Percentiles rank a stretch among this genome's conserved stretches.
Conservation (phyloP, 148 eudicot genomes). For the Persicaria tinctoria region DNA sequence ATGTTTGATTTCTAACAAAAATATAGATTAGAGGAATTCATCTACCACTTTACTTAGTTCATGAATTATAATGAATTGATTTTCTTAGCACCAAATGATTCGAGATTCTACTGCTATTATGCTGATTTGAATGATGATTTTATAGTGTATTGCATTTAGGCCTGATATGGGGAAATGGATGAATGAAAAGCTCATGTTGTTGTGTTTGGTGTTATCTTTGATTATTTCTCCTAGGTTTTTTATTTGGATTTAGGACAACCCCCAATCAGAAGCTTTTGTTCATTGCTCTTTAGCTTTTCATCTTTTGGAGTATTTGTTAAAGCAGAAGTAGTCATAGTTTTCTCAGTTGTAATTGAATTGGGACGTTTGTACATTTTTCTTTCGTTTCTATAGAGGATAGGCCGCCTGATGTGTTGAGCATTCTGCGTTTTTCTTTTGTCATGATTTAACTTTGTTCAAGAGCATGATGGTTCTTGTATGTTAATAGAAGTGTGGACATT, state of each 20-base stretch:
- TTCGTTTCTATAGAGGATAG: not conserved
- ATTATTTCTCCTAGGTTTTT: not conserved
- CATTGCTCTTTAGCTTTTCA: not conserved
- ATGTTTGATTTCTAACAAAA: not conserved
- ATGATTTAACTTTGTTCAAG: not conserved
- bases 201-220: no score
- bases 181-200: no score
- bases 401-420: not conserved
- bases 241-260: not conserved
- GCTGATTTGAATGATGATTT: not conserved
- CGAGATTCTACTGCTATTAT: not conserved
- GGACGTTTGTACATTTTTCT: not conserved
- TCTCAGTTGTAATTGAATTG: not conserved
- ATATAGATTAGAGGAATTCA: not conserved
- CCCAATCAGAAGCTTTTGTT: not conserved
- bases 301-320: slow-evolving; percentile 7
- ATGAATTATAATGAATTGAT: not conserved
- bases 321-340: not conserved
- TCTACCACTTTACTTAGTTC: not conserved
- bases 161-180: not conserved
- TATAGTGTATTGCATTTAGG: not conserved
- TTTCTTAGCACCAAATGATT: not conserved
- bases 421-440: not conserved
- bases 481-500: not conserved
- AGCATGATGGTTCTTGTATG: not conserved